These are phyloP conservation scores for Climacium dendroides DNA, from an alignment of 225 moss, liverwort and hornwort genomes.

Conservation along the genomic window DNA sequence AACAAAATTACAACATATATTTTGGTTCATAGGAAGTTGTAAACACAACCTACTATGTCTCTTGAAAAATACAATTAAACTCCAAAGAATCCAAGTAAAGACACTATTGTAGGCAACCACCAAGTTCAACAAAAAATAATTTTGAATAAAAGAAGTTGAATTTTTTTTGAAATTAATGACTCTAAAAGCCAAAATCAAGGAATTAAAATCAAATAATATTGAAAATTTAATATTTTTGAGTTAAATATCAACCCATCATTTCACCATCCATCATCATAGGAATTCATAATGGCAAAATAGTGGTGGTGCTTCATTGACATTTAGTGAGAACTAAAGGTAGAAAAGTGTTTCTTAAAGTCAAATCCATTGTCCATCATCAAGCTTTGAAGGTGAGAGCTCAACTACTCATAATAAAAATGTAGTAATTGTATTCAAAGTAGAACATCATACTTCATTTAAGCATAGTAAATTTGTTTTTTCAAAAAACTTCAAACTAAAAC, in stretches of 20 bases:
- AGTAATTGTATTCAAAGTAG: neutral
- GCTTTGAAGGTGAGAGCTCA: neutral
- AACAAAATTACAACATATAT: neutral
- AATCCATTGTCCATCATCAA: neutral
- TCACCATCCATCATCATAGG: neutral
- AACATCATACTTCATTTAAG: neutral
- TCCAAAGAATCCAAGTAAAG: neutral
- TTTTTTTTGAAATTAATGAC: neutral
- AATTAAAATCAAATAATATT: neutral
- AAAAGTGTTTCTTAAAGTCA: neutral
- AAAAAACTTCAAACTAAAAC: neutral
- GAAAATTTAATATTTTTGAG: neutral
- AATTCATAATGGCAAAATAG: neutral
- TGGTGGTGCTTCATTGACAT: neutral
- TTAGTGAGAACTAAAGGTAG: neutral
- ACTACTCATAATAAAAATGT: accelerated
- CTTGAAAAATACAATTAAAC: neutral
- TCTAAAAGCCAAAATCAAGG: accelerated
- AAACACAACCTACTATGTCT: accelerated
- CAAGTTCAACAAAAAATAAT: neutral
- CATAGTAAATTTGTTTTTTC: neutral
- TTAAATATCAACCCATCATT: neutral
- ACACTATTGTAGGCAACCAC: too few species aligned
- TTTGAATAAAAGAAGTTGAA: neutral
- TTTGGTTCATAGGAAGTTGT: too few species aligned